Conservation (phyloP, 2,329 filamentous ascomycete species). For the Pyrenophora teres region DNA sequence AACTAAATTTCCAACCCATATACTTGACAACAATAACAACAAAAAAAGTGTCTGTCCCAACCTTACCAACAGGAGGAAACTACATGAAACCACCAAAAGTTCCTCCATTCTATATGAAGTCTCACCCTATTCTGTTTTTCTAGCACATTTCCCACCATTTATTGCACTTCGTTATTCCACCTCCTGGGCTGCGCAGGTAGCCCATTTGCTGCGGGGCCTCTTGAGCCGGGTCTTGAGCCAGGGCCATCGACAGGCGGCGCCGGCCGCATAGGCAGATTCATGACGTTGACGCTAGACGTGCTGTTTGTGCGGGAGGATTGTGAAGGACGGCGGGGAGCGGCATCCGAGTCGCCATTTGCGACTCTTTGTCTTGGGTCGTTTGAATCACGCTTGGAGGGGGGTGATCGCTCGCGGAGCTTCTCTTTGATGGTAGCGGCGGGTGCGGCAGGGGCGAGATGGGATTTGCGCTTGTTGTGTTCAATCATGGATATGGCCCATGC, state of each 20-base stretch:
- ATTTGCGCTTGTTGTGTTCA: slow-evolving; percentile 94
- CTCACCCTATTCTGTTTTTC: neutral
- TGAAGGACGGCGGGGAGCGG: slow-evolving; percentile 44
- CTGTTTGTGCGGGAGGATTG: slow-evolving; percentile 53
- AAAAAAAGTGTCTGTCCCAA: no score
- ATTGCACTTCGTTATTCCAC: slow-evolving; percentile 42
- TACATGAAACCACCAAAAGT: neutral
- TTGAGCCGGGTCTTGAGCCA: slow-evolving; percentile 29
- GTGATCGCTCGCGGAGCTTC: slow-evolving; percentile 44
- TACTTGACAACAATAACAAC: no score
- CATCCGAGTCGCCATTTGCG: slow-evolving; percentile 30
- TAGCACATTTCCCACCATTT: neutral
- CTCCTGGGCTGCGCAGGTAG: slow-evolving; percentile 27
- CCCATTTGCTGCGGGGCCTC: slow-evolving; percentile 21
- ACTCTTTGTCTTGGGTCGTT: slow-evolving; percentile 30
- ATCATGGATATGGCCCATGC: slow-evolving; percentile 94
- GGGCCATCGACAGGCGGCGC: slow-evolving; percentile 44
- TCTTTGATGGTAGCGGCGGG: slow-evolving; percentile 63
- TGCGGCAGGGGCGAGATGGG: slow-evolving; percentile 81
- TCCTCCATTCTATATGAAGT: neutral
- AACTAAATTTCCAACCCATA: neutral
- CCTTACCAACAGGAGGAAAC: no score
- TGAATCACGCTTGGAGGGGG: slow-evolving; percentile 32
- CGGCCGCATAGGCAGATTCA: slow-evolving; percentile 54
- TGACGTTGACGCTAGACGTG: slow-evolving; percentile 43